phyloP scores from a whole-genome alignment of 768 basidiomycete species.

The Auricularia sp. region DNA sequence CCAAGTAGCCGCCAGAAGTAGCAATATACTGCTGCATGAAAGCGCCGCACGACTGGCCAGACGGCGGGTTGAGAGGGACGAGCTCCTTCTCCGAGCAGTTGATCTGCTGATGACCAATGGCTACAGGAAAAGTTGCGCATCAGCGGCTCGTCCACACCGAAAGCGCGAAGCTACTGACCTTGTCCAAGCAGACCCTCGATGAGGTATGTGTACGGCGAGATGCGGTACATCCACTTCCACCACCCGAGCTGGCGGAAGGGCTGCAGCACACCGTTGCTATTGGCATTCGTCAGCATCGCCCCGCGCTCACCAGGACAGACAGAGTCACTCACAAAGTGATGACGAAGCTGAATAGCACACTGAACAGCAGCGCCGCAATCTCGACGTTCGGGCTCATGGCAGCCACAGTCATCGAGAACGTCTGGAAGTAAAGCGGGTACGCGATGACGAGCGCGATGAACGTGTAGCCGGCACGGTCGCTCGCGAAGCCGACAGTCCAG shows the following conservation, averaged over 20 bases:
- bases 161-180: conserved; percentile 8
- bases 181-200: conserved; percentile 36
- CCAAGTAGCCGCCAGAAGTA: conserved; percentile 43
- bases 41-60: conserved; percentile 39
- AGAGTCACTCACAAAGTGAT: conserved; percentile 42
- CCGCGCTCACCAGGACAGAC: neutral
- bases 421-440: conserved; percentile 53
- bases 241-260: conserved; percentile 50
- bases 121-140: neutral
- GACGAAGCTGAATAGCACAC: conserved; percentile 51
- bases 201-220: conserved; percentile 47
- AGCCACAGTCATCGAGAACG: conserved; percentile 50
- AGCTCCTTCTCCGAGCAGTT: conserved; percentile 52
- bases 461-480: conserved; percentile 45
- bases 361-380: conserved; percentile 48
- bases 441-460: conserved; percentile 44
- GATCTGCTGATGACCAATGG: conserved; percentile 21
- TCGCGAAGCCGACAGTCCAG: conserved; percentile 50
- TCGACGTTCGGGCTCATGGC: conserved; percentile 51
- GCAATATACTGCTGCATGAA: conserved; percentile 44
- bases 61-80: conserved; percentile 45
- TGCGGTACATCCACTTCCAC: conserved; percentile 39
- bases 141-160: neutral
- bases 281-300: neutral
- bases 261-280: conserved; percentile 56